Base-by-base conservation (phyloP, 2,329 filamentous ascomycete genomes). In the Aspergillus ustus region DNA sequence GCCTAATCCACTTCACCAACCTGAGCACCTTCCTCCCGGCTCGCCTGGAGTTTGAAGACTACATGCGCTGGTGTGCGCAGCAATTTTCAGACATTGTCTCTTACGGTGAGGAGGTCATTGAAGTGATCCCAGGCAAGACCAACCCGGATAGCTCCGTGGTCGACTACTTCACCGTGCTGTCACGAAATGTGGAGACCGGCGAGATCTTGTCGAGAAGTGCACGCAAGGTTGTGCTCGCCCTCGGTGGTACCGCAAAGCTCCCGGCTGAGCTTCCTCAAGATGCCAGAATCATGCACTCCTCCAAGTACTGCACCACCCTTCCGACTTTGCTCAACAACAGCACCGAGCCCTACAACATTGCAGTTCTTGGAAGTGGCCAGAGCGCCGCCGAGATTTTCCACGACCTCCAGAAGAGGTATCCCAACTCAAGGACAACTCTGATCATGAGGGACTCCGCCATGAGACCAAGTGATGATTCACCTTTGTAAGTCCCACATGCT, bases 321-420 rank as follows among this genome's bases (percentile, higher is more conserved):
- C 77, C 77, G 1, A 64, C 67, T 19, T 60, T 81, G 43, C 65
- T 82, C 51, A 76, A 72, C 43, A 74, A 83, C 48, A 69, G 71
- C 46, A 67, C 70, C 40, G 71, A 72, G 25, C 66, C 82, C 2
- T 91, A 92, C 76, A 87, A 87, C 17, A 88, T 98, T 56, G 93
- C 92, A 8, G 91, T 98, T 11, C 83, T 98, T 45, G 94, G 94
- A 8, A 91, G 88, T 51, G 94, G 95, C 1, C 94, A 99, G 81
- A 96, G 91, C 75, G 93, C 93, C 2, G 94, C 94, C 9, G 94
- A 99, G 81, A 96, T 97, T 71, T 97, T 96, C 81, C 90, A 92
- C 80, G 93, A 96, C 76, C 81, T 98, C 53, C 90, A 94, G 71
- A 84, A 82, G 44, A 82, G 91, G 51, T 97, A 96, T 74, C 93